These are phyloP conservation scores for Pelagophyceae sp. DNA, from an alignment of 352 stramenopile genomes.

Conservation along the genomic window DNA sequence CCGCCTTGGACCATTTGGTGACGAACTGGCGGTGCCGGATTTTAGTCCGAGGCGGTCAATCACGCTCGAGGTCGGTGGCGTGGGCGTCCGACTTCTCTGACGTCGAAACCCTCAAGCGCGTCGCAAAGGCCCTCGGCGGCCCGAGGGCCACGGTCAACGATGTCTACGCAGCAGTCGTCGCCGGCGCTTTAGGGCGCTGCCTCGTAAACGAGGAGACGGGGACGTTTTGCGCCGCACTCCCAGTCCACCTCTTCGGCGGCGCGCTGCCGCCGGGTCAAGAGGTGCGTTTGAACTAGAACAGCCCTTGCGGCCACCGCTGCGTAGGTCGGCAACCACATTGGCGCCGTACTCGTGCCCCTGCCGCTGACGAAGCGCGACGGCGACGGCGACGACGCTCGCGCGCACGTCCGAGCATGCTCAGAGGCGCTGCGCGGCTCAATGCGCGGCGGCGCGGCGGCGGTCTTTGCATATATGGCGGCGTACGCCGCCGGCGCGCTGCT, in stretches of 20 bases:
- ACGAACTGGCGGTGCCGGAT: too few species aligned
- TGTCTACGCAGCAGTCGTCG: slow-evolving; percentile 1
- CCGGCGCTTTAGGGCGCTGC: not conserved
- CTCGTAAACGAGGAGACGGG: not conserved
- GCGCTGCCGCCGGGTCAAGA: not conserved
- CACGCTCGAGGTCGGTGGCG: not conserved
- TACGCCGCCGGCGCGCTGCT: not conserved
- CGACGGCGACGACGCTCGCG: not conserved
- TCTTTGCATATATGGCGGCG: slow-evolving; percentile 2
- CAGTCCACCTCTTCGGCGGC: slow-evolving; percentile 17
- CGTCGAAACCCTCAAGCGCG: not conserved
- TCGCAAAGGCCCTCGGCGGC: slow-evolving; percentile 4
- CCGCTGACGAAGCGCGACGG: not conserved
- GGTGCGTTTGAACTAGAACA: too few species aligned
- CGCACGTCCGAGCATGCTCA: not conserved
- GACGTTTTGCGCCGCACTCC: not conserved
- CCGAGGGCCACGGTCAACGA: not conserved
- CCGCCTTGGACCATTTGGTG: not conserved
- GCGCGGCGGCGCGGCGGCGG: not conserved
- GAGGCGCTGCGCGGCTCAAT: not conserved
- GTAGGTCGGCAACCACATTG: slow-evolving; percentile 1
- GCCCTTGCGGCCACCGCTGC: too few species aligned
- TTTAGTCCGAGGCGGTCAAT: not conserved
- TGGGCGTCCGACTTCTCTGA: slow-evolving; percentile 9
- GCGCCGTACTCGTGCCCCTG: not conserved